Evolutionary conservation across 2,329 filamentous ascomycete genomes (phyloP).

Genomic region (Ambrosiella xylebori): DNA sequence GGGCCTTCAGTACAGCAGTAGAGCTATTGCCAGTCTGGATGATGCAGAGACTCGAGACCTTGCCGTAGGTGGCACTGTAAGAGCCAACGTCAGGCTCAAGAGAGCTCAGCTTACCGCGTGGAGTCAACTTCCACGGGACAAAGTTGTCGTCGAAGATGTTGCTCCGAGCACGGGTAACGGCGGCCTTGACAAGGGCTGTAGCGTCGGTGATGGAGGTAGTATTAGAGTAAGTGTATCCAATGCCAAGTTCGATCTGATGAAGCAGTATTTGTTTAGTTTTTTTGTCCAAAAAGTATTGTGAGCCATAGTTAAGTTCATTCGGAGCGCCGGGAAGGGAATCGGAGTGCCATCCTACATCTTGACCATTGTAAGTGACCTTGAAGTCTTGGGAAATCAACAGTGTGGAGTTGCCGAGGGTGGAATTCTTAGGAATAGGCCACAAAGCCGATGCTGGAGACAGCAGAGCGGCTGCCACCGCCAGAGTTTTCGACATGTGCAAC

Average conservation of each 20-base stretch:
- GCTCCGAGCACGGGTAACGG: conserved; percentile 39
- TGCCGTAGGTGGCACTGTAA: conserved; percentile 14
- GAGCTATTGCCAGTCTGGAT: conserved; percentile 38
- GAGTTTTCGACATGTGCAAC: conserved; percentile 4
- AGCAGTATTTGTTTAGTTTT: conserved; percentile 19
- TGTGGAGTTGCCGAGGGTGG: conserved; percentile 33
- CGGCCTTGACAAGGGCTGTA: conserved; percentile 37
- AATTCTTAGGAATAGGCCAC: conserved; percentile 38
- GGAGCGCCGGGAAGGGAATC: conserved; percentile 14
- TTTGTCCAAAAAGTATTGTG: conserved; percentile 12
- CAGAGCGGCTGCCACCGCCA: conserved; percentile 16
- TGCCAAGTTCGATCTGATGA: conserved; percentile 24
- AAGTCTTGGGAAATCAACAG: conserved; percentile 37
- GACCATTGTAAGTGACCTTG: conserved; percentile 40
- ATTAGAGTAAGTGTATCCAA: conserved; percentile 28
- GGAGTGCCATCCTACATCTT: conserved; percentile 32
- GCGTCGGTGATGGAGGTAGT: conserved; percentile 27
- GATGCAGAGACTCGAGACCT: conserved; percentile 44
- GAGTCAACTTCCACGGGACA: conserved; percentile 62
- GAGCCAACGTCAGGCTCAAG: conserved; percentile 38
- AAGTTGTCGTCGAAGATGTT: conserved; percentile 52
- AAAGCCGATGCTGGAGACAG: conserved; percentile 26
- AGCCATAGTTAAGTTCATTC: background rate
- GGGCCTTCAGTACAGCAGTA: conserved; percentile 39
- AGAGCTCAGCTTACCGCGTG: conserved; percentile 38